phyloP scores from a whole-genome alignment of 352 stramenopile species.

The Phytophthora chlamydospora region DNA sequence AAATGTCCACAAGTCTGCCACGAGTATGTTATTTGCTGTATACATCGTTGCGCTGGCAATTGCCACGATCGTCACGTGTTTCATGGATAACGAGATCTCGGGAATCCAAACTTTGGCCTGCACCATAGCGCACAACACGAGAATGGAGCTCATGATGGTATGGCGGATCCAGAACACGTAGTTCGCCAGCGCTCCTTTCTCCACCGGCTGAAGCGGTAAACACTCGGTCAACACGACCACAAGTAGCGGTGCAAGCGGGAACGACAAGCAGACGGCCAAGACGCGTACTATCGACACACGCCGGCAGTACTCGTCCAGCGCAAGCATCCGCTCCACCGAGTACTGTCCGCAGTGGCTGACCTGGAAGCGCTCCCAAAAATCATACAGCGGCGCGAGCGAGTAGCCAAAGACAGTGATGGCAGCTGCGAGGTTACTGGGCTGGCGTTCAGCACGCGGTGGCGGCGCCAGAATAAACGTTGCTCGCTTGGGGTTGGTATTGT shows the following conservation, averaged over 20 bases:
- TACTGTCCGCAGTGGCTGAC: conserved; percentile 43
- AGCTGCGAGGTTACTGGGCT: neutral
- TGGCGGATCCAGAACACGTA: conserved; percentile 41
- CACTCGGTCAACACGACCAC: conserved; percentile 25
- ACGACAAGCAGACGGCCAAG: conserved; percentile 15
- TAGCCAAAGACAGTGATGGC: conserved; percentile 6
- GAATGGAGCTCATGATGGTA: conserved; percentile 9
- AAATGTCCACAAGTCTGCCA: conserved; percentile 40
- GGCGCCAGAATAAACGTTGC: conserved; percentile 11
- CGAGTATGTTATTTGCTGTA: conserved; percentile 21
- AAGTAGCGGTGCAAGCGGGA: conserved; percentile 23
- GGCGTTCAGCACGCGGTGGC: neutral
- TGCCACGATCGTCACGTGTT: conserved; percentile 20
- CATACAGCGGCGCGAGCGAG: conserved; percentile 16
- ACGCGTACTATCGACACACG: conserved; percentile 14
- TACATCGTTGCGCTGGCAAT: conserved; percentile 13
- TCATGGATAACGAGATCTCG: conserved; percentile 24
- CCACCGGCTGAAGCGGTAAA: conserved; percentile 14
- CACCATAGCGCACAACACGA: conserved; percentile 17
- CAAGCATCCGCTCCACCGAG: conserved; percentile 39
- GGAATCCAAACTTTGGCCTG: conserved; percentile 30
- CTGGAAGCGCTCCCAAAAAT: conserved; percentile 36
- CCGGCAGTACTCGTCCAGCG: conserved; percentile 36
- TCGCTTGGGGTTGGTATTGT: conserved; percentile 7
- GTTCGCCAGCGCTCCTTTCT: conserved; percentile 21